A percentile compares a stretch with the other conserved stretches of the same genome.
Conservation (phyloP, 805 yeast species). For the Lipomyces sp. region DNA sequence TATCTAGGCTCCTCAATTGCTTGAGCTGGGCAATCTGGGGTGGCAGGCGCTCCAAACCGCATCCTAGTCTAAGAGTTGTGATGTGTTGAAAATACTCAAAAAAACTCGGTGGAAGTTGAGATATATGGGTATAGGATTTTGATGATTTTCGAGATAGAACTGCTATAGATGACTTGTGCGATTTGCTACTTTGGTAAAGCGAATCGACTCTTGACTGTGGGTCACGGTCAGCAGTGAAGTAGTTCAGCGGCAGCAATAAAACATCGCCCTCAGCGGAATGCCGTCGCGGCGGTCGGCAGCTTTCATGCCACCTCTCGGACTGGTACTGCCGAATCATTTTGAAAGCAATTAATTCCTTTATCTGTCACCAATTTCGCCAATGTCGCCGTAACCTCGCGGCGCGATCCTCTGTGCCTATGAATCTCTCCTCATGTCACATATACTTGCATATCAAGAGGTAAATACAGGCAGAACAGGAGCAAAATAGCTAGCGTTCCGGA, state of each 20-base stretch:
- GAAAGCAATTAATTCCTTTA: neutral
- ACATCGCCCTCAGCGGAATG: slow-evolving; percentile 14
- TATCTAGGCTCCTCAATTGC: slow-evolving; percentile 20
- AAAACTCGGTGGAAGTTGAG: slow-evolving; percentile 29
- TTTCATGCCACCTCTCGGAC: slow-evolving; percentile 16
- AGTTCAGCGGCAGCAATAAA: slow-evolving; percentile 18
- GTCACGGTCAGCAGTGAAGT: slow-evolving; percentile 10
- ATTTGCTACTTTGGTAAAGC: slow-evolving; percentile 22
- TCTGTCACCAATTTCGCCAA: neutral
- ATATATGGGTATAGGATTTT: slow-evolving; percentile 25
- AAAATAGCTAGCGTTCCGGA: neutral
- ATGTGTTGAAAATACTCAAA: slow-evolving; percentile 29
- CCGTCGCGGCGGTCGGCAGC: slow-evolving; percentile 20
- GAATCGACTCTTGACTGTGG: slow-evolving; percentile 12
- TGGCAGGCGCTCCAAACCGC: slow-evolving; percentile 31
- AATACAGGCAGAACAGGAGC: neutral
- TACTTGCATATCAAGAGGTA: neutral
- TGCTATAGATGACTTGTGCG: slow-evolving; percentile 16
- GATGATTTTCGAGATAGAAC: slow-evolving; percentile 24
- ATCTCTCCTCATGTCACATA: neutral
- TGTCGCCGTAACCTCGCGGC: neutral
- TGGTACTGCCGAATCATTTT: slow-evolving; percentile 22
- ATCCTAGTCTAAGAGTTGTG: slow-evolving; percentile 25
- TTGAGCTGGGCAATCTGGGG: slow-evolving; percentile 31
- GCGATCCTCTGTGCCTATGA: neutral